A percentile compares a stretch with the other conserved stretches of the same genome.
These are phyloP conservation scores for Cryphonectria carpinicola DNA, from an alignment of 2,329 filamentous ascomycete species.

Conservation along the genomic window DNA sequence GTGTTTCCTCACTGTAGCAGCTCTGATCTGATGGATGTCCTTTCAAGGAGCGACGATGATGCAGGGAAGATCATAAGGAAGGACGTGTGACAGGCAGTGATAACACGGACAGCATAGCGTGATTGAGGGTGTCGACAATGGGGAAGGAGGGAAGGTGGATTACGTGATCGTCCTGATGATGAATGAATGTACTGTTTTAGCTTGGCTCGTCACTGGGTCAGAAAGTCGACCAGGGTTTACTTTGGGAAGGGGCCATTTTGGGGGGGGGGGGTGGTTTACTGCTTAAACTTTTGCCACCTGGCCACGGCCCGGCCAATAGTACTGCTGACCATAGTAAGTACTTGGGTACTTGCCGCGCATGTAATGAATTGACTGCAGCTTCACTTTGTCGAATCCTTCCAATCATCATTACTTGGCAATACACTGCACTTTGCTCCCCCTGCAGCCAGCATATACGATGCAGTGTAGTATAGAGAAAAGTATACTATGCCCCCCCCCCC, in stretches of 20 bases:
- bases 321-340: neutral
- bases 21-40: neutral
- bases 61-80: neutral
- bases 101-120: neutral
- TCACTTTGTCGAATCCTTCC: neutral
- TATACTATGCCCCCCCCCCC: too few relatives aligned
- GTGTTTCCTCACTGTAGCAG: neutral
- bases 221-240: neutral
- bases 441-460: too few relatives aligned
- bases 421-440: too few relatives aligned
- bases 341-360: neutral
- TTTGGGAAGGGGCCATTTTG: neutral
- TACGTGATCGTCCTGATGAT: neutral
- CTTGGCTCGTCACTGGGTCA: neutral
- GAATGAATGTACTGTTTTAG: neutral
- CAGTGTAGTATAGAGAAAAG: neutral
- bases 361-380: neutral
- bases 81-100: neutral
- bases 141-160: neutral
- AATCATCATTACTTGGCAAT: neutral
- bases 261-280: neutral
- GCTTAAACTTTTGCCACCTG: neutral
- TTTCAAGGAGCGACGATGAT: neutral
- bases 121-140: neutral
- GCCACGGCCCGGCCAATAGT: neutral